Evolutionary conservation across 2,329 filamentous ascomycete species (phyloP).

Genomic region (Aspergillus tamarii): DNA sequence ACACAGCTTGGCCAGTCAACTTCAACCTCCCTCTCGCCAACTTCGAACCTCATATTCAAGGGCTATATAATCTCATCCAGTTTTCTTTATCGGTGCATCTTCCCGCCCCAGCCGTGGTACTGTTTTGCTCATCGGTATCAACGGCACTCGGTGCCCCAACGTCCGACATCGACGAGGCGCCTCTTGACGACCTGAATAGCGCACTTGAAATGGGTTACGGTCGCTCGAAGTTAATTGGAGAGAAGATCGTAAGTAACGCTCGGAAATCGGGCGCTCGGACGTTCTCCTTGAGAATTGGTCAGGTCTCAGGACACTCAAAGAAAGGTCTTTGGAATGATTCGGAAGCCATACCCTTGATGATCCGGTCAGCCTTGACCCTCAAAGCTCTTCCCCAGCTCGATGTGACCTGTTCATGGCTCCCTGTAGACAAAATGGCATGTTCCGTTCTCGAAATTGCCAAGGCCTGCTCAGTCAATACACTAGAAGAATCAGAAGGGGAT

Average conservation of each 20-base stretch:
- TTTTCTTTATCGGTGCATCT: slow-evolving; percentile 47
- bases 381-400: slow-evolving; percentile 29
- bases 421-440: slow-evolving; percentile 33
- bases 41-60: slow-evolving; percentile 52
- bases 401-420: slow-evolving; percentile 35
- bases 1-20: slow-evolving; percentile 60
- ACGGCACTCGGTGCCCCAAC: slow-evolving; percentile 30
- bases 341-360: slow-evolving; percentile 37
- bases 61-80: slow-evolving; percentile 50
- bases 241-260: slow-evolving; percentile 34
- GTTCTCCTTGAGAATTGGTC: slow-evolving; percentile 38
- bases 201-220: slow-evolving; percentile 37
- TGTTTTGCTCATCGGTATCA: slow-evolving; percentile 58
- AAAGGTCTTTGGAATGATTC: slow-evolving; percentile 39
- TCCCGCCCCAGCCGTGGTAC: slow-evolving; percentile 37
- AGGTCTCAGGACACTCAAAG: slow-evolving; percentile 39
- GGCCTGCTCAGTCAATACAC: slow-evolving; percentile 14
- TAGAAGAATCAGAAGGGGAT: neutral
- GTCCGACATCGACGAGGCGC: slow-evolving; percentile 14
- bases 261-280: slow-evolving; percentile 27
- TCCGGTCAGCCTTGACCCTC: slow-evolving; percentile 34
- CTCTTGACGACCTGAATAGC: slow-evolving; percentile 13
- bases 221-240: slow-evolving; percentile 37
- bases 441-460: slow-evolving; percentile 32
- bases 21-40: slow-evolving; percentile 54